A percentile compares a stretch with the other conserved stretches of the same genome.
Conservation (phyloP, 306 rosid species). For the Cucumis melo region DNA sequence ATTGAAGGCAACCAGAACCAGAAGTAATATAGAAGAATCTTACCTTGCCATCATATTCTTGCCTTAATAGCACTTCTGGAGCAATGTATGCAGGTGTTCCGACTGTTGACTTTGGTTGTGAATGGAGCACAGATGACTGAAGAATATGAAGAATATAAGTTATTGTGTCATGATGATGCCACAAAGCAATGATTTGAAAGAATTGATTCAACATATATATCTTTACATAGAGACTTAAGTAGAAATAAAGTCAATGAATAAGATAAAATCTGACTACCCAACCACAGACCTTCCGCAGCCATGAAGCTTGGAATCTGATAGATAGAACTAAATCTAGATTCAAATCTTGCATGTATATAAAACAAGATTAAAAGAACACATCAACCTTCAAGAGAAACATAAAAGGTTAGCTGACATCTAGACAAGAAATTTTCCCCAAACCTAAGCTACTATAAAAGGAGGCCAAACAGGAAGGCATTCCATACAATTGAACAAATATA, state of each 20-base stretch:
- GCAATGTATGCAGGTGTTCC: constrained; percentile 99
- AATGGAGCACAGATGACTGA: constrained; percentile 91
- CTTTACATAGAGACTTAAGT: not conserved
- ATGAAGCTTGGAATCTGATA: not conserved
- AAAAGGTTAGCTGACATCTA: not conserved
- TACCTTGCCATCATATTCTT: constrained; percentile 96
- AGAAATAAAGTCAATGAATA: not conserved
- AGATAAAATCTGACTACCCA: constrained; percentile 1
- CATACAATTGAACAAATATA: not conserved
- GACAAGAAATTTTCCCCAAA: not conserved
- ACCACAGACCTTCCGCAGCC: not conserved
- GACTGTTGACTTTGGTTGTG: constrained; percentile 93
- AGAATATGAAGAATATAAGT: constrained; percentile 16
- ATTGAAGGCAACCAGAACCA: not conserved
- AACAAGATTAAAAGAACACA: not conserved
- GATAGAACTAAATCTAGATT: constrained; percentile 3
- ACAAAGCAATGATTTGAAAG: not conserved
- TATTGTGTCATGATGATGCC: not conserved
- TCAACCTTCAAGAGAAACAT: constrained; percentile 2
- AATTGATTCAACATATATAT: not conserved
- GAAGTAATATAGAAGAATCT: not conserved
- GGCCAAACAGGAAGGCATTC: not conserved
- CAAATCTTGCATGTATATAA: not conserved
- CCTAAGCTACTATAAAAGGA: not conserved
- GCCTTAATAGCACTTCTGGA: constrained; percentile 78